Evolutionary conservation across 1,284 basidiomycete genomes (phyloP).

Genomic region (Hypsizygus ulmarius): DNA sequence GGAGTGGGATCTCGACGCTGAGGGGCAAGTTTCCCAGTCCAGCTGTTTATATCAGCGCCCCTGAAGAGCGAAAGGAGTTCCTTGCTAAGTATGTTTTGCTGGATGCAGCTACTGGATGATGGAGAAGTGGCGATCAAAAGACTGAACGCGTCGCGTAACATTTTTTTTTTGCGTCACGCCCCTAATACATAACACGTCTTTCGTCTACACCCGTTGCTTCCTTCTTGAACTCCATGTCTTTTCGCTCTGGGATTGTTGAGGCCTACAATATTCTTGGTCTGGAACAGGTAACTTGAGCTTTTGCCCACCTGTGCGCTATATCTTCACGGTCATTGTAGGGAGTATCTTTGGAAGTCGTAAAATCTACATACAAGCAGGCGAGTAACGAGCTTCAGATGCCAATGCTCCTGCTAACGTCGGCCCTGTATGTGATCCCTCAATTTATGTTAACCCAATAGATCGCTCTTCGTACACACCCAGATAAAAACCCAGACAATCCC

Average conservation of each 20-base stretch:
- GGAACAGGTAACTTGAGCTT: slow-evolving; percentile 43
- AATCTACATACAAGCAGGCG: slow-evolving; percentile 66
- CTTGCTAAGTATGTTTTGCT: too few species aligned
- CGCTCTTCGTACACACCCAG: slow-evolving; percentile 68
- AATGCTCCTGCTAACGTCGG: too few species aligned
- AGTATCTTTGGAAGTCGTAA: slow-evolving; percentile 59
- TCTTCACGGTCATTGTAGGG: slow-evolving; percentile 38
- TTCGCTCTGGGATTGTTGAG: slow-evolving; percentile 28
- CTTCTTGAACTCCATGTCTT: slow-evolving; percentile 8
- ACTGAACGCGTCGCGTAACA: slow-evolving; percentile 22
- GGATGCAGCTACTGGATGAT: too few species aligned
- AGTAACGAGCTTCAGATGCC: slow-evolving; percentile 3
- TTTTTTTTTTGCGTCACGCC: slow-evolving; percentile 16
- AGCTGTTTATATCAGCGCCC: too few species aligned
- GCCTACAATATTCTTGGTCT: slow-evolving; percentile 60
- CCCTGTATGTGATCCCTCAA: background rate
- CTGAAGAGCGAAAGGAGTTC: too few species aligned
- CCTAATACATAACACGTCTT: background rate
- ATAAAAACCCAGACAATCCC: slow-evolving; percentile 65
- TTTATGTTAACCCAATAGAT: slow-evolving; percentile 36
- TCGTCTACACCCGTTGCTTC: background rate
- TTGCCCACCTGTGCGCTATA: slow-evolving; percentile 2
- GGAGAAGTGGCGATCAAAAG: too few species aligned
- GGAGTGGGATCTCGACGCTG: too few species aligned
- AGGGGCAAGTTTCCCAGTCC: too few species aligned